phyloP scores from a whole-genome alignment of 345 rosid genomes.

The Acer saccharum region DNA sequence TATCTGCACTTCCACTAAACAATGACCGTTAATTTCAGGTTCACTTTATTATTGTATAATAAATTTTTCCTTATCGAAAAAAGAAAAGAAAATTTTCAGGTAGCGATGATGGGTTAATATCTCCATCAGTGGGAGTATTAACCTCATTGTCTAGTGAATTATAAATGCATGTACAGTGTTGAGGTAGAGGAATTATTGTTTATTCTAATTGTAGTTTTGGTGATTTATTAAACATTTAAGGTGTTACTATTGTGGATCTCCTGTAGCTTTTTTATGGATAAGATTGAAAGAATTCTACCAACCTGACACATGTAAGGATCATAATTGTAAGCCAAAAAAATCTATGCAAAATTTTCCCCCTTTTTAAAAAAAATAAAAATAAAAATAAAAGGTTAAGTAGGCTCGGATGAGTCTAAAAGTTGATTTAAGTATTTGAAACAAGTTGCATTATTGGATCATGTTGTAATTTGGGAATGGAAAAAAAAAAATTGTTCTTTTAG shows the following conservation, averaged over 20 bases:
- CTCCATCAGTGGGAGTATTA: too few species aligned
- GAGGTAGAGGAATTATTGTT: background rate
- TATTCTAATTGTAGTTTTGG: conserved; percentile 1
- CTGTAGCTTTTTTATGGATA: too few species aligned
- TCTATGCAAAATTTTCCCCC: background rate
- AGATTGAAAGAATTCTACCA: background rate
- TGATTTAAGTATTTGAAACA: background rate
- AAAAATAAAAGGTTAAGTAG: background rate
- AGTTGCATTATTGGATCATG: background rate
- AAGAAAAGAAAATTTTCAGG: too few species aligned
- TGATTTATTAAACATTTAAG: too few species aligned
- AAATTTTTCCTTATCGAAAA: too few species aligned
- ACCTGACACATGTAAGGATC: background rate
- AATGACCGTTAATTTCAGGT: too few species aligned
- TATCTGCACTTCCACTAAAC: too few species aligned
- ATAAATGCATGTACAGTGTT: background rate
- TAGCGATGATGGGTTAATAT: too few species aligned
- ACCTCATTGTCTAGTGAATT: background rate
- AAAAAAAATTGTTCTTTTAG: background rate
- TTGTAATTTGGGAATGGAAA: background rate
- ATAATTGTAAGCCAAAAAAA: background rate
- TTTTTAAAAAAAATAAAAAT: background rate
- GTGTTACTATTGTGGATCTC: too few species aligned
- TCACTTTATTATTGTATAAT: too few species aligned
- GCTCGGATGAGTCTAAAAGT: conserved; percentile 12